These are phyloP conservation scores for Cadophora gregata DNA, from an alignment of 2,329 filamentous ascomycete species.

Conservation along the genomic window DNA sequence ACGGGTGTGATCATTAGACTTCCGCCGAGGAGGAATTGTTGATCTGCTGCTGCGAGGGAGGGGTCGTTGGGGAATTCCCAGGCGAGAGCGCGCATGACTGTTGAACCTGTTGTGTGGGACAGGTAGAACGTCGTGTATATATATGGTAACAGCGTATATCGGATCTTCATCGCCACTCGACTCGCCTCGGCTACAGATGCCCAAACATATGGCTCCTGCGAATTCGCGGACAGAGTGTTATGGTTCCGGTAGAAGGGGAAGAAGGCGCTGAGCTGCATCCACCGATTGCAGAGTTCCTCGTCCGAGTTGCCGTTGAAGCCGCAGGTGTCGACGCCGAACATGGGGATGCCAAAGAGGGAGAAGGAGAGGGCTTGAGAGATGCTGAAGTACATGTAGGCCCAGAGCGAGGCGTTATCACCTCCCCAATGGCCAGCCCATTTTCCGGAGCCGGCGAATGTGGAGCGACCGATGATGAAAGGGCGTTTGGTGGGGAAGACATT, in stretches of 20 bases:
- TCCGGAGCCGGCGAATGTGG: conserved; percentile 79
- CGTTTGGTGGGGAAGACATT: conserved; percentile 62
- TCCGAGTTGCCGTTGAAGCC: conserved; percentile 73
- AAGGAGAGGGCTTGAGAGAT: conserved; percentile 81
- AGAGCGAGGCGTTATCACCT: conserved; percentile 74
- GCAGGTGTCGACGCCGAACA: conserved; percentile 76
- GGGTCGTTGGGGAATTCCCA: conserved; percentile 80
- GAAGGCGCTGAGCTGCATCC: conserved; percentile 77
- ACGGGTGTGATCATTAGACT: conserved; percentile 72
- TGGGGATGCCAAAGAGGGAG: conserved; percentile 75
- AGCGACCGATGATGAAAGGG: conserved; percentile 84
- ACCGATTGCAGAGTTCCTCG: conserved; percentile 74
- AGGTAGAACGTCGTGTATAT: conserved; percentile 76
- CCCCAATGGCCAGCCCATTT: conserved; percentile 84
- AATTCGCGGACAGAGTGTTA: conserved; percentile 64
- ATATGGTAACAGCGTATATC: conserved; percentile 75
- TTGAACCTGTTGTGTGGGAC: conserved; percentile 68
- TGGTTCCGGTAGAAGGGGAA: conserved; percentile 83
- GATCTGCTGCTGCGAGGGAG: conserved; percentile 67
- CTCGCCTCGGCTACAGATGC: conserved; percentile 66
- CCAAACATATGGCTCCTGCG: conserved; percentile 78
- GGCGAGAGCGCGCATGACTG: conserved; percentile 73
- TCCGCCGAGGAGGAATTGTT: conserved; percentile 74
- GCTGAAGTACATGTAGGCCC: conserved; percentile 76
- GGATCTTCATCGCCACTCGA: conserved; percentile 70